phyloP scores from a whole-genome alignment of 345 rosid species.

The Eucalyptus pumila region DNA sequence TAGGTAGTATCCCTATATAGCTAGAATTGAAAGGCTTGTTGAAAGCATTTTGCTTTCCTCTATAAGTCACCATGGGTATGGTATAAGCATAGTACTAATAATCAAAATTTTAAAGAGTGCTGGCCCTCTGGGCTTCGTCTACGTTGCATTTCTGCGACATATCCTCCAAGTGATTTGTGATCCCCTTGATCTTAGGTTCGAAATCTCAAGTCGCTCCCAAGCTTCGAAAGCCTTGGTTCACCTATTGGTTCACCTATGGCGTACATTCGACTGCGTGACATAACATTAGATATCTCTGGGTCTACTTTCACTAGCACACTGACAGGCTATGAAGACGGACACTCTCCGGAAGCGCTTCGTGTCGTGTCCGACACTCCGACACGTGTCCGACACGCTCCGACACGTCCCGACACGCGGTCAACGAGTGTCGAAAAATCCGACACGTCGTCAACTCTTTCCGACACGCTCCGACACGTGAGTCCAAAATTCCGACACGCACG shows the following conservation, averaged over 20 bases:
- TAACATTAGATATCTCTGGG: background rate
- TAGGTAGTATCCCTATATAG: background rate
- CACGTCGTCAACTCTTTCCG: too few species aligned
- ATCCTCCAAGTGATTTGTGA: background rate
- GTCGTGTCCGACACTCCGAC: too few species aligned
- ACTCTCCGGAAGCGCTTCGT: too few species aligned
- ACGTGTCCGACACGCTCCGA: too few species aligned
- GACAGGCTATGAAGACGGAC: too few species aligned
- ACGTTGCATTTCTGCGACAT: background rate
- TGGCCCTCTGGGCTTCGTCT: background rate
- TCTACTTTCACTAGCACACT: background rate
- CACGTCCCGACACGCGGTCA: too few species aligned
- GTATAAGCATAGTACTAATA: background rate
- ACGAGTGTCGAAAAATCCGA: too few species aligned
- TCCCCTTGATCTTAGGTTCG: background rate
- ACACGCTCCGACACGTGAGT: too few species aligned
- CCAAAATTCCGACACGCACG: too few species aligned
- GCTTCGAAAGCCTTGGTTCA: background rate
- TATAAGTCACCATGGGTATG: background rate
- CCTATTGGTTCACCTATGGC: background rate
- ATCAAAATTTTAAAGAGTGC: background rate
- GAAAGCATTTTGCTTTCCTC: background rate
- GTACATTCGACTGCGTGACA: fast-evolving
- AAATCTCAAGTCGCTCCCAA: background rate
- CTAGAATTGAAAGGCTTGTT: background rate